Conservation (phyloP, 352 stramenopile species). For the Phytopythium vexans region DNA sequence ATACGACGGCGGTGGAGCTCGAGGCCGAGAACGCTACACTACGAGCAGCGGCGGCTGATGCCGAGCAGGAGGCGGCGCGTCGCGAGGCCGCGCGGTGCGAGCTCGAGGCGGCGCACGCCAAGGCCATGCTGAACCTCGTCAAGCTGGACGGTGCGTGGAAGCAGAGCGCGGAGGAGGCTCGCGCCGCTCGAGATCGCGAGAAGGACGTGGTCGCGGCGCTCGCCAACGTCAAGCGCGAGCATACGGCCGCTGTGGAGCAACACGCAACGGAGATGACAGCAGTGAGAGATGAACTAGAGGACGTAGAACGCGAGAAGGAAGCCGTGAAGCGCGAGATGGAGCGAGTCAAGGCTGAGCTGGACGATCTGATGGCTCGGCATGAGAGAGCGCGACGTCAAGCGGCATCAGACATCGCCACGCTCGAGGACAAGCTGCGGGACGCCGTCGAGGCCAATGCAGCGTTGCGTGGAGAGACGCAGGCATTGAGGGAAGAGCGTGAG, state of each 20-base stretch:
- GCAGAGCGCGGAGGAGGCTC: conserved; percentile 26
- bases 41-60: conserved; percentile 47
- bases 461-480: conserved; percentile 50
- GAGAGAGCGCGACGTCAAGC: conserved; percentile 1
- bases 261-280: conserved; percentile 7
- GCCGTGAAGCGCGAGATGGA: conserved; percentile 4
- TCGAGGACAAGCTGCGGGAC: conserved; percentile 10
- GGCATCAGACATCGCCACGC: conserved; percentile 19
- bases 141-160: conserved; percentile 78
- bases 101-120: conserved; percentile 59
- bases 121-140: conserved; percentile 64
- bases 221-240: conserved; percentile 24
- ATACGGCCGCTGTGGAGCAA: conserved; percentile 3
- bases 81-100: conserved; percentile 37
- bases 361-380: conserved; percentile 2
- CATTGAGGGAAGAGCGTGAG: conserved; percentile 50
- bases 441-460: conserved; percentile 32
- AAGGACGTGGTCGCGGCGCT: conserved; percentile 18
- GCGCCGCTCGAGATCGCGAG: conserved; percentile 18
- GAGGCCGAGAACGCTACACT: conserved; percentile 78
- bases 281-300: conserved; percentile 9
- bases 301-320: not conserved
- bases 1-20: conserved; percentile 69
- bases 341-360: conserved; percentile 1
- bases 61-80: conserved; percentile 38